Conservation (phyloP, 179 eudicot species). For the Monotropa hypopitys region DNA sequence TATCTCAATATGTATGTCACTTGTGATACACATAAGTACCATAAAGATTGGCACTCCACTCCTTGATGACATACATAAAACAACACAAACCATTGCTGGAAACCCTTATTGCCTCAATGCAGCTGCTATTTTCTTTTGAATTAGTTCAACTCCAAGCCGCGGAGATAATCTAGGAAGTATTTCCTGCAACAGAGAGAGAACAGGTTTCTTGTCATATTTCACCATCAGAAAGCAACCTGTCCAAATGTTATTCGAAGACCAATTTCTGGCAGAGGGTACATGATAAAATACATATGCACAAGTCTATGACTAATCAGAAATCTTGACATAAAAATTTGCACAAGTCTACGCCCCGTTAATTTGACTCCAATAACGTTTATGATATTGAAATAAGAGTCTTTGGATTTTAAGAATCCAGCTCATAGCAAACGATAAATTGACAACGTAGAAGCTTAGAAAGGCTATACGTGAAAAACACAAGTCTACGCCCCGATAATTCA, state of each 20-base stretch:
- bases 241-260: background rate
- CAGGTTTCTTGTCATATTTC: background rate
- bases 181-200: slow-evolving; percentile 37
- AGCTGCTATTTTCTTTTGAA: slow-evolving; percentile 65
- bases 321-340: background rate
- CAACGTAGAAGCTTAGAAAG: background rate
- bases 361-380: background rate
- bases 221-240: background rate
- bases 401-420: background rate
- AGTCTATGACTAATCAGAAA: background rate
- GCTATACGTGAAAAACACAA: background rate
- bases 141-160: slow-evolving; percentile 56
- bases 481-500: background rate
- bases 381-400: background rate
- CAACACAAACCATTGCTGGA: background rate
- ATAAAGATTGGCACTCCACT: background rate
- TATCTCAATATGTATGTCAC: no score
- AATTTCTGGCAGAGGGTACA: background rate
- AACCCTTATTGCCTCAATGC: slow-evolving; percentile 32
- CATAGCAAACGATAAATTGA: background rate
- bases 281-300: background rate
- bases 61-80: background rate
- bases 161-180: slow-evolving; percentile 74
- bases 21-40: no score
- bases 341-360: background rate